Percentiles rank a stretch among this genome's conserved stretches.
These are phyloP conservation scores for Ophiocordyceps sinensis DNA, from an alignment of 2,329 filamentous ascomycete species.

Conservation along the genomic window DNA sequence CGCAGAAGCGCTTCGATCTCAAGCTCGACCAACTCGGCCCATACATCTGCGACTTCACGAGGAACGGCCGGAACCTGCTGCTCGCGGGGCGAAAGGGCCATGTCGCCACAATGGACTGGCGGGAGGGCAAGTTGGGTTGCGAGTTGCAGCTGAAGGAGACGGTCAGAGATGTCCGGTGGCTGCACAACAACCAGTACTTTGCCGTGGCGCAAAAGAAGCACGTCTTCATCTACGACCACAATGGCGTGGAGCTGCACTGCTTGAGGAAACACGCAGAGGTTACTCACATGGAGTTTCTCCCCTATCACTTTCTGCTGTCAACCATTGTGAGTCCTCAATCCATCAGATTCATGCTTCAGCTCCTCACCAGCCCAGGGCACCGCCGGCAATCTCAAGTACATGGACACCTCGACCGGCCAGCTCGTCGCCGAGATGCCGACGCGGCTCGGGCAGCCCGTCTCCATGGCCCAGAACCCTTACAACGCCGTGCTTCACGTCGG, in stretches of 20 bases:
- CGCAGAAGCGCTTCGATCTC: constrained; percentile 85
- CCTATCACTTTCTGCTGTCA: constrained; percentile 87
- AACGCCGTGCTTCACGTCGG: constrained; percentile 88
- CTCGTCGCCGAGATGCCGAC: constrained; percentile 77
- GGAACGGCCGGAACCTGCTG: constrained; percentile 75
- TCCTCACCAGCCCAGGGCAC: constrained; percentile 37
- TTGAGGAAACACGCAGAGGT: constrained; percentile 83
- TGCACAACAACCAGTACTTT: constrained; percentile 91
- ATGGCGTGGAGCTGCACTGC: constrained; percentile 85
- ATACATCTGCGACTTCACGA: constrained; percentile 77
- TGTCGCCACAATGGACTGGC: constrained; percentile 93
- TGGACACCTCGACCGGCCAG: constrained; percentile 87
- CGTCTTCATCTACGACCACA: constrained; percentile 88
- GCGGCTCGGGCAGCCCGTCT: constrained; percentile 67
- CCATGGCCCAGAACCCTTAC: constrained; percentile 76
- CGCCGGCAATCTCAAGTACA: constrained; percentile 79
- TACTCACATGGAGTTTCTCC: constrained; percentile 85
- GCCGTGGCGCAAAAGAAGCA: constrained; percentile 94
- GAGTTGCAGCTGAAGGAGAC: constrained; percentile 88
- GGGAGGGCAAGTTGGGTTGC: constrained; percentile 77
- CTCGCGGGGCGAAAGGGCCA: constrained; percentile 86
- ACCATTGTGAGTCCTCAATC: constrained; percentile 49
- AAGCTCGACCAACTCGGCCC: constrained; percentile 72
- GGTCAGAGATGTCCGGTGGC: constrained; percentile 74
- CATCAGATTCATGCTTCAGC: too few relatives aligned